phyloP scores from a whole-genome alignment of 2,329 filamentous ascomycete genomes.

The Sclerotinia borealis region DNA sequence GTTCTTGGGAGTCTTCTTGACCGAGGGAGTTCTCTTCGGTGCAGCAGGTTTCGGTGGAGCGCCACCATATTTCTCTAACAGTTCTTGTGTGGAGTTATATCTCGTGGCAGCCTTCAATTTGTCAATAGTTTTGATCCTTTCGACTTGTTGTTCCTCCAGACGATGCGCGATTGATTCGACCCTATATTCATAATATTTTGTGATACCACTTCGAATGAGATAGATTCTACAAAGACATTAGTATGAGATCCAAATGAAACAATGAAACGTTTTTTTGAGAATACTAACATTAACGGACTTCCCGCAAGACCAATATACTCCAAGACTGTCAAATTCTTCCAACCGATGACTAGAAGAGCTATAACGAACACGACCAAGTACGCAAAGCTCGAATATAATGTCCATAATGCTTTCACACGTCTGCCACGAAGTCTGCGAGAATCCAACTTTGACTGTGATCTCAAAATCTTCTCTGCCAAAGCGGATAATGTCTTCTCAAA shows the following conservation, averaged over 20 bases:
- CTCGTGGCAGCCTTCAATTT: constrained; percentile 92
- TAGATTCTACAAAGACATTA: constrained; percentile 62
- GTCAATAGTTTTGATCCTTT: constrained; percentile 82
- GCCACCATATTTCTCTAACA: constrained; percentile 90
- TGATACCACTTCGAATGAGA: constrained; percentile 57
- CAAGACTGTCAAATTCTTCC: constrained; percentile 64
- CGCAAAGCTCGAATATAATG: constrained; percentile 81
- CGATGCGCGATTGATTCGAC: constrained; percentile 62
- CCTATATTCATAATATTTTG: constrained; percentile 74
- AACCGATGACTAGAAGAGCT: constrained; percentile 76
- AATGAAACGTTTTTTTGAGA: neutral
- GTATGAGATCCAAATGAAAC: neutral
- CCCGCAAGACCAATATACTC: constrained; percentile 77
- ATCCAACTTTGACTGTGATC: constrained; percentile 68
- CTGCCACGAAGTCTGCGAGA: constrained; percentile 64
- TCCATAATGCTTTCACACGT: constrained; percentile 78
- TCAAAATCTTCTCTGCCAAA: constrained; percentile 75
- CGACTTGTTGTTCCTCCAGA: constrained; percentile 68
- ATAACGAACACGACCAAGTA: constrained; percentile 85
- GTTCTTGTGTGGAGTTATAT: constrained; percentile 88
- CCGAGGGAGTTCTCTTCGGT: constrained; percentile 24
- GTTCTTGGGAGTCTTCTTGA: constrained; percentile 22
- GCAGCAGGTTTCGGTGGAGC: constrained; percentile 26
- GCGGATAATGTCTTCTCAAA: constrained; percentile 88
- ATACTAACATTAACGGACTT: constrained; percentile 68